These are phyloP conservation scores for Orobanche coerulescens DNA, from an alignment of 257 asterid genomes.

Conservation along the genomic window DNA sequence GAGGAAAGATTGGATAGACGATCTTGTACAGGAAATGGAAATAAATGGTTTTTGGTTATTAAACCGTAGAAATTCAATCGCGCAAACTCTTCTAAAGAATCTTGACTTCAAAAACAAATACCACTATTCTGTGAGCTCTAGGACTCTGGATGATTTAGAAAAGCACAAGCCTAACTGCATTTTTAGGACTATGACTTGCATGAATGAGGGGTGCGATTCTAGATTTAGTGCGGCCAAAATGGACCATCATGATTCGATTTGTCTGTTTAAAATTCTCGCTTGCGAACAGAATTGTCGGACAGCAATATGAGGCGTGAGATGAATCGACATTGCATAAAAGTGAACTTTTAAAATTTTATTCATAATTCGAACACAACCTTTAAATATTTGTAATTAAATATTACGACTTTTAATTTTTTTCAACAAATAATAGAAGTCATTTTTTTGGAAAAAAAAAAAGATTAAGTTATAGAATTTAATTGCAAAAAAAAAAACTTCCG, in stretches of 20 bases:
- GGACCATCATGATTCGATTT: background rate
- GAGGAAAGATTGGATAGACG: background rate
- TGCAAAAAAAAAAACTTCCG: too few relatives aligned
- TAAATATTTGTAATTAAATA: too few relatives aligned
- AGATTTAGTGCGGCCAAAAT: background rate
- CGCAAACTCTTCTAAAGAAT: background rate
- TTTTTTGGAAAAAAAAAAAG: too few relatives aligned
- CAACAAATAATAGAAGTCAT: too few relatives aligned
- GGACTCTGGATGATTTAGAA: background rate
- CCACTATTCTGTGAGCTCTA: background rate
- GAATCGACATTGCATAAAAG: constrained; percentile 7
- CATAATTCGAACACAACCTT: too few relatives aligned
- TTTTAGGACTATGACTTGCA: background rate
- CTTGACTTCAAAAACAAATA: background rate
- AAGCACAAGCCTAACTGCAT: background rate
- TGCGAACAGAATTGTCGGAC: constrained; percentile 4
- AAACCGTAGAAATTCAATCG: background rate
- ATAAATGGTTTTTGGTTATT: background rate
- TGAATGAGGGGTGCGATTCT: background rate
- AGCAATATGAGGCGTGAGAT: constrained; percentile 4
- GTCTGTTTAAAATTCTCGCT: background rate
- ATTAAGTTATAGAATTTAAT: too few relatives aligned
- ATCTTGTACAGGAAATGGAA: background rate
- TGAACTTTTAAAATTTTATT: too few relatives aligned
- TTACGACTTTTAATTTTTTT: too few relatives aligned